A percentile compares a stretch with the other conserved stretches of the same genome.
Conservation (phyloP, 345 rosid genomes). For the Trapa incisa region DNA sequence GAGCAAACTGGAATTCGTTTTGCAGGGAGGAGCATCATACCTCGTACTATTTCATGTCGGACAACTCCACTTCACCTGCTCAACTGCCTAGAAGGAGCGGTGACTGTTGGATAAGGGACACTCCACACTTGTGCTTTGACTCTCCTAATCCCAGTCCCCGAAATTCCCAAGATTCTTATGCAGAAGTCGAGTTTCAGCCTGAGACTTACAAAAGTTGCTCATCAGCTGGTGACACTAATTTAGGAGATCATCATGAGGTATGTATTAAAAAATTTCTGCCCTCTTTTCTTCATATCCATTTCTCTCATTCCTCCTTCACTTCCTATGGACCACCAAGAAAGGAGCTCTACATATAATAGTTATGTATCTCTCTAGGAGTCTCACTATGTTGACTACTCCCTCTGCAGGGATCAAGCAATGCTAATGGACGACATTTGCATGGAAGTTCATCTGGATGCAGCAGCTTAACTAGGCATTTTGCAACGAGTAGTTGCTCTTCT, state of each 20-base stretch:
- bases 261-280: not conserved
- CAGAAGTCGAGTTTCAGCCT: not conserved
- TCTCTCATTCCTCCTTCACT: not conserved
- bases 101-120: not conserved
- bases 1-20: constrained; percentile 34
- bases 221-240: not conserved
- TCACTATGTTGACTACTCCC: not conserved
- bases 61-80: constrained; percentile 9
- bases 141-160: not conserved
- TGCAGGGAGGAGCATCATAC: constrained; percentile 61
- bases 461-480: not conserved
- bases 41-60: constrained; percentile 41
- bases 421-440: not conserved
- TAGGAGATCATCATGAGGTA: constrained; percentile 2
- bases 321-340: not conserved
- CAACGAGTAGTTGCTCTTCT: not conserved
- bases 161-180: not conserved
- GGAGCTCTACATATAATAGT: too few relatives aligned
- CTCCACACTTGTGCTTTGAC: not conserved
- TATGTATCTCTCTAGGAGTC: not conserved
- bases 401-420: not conserved
- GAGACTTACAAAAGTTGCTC: not conserved
- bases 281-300: not conserved
- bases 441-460: not conserved
- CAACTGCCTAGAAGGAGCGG: not conserved